Percentiles rank a stretch among this genome's conserved stretches.
These are phyloP conservation scores for Pyrrhoderma lamaoense DNA, from an alignment of 1,284 basidiomycete species.

Conservation along the genomic window DNA sequence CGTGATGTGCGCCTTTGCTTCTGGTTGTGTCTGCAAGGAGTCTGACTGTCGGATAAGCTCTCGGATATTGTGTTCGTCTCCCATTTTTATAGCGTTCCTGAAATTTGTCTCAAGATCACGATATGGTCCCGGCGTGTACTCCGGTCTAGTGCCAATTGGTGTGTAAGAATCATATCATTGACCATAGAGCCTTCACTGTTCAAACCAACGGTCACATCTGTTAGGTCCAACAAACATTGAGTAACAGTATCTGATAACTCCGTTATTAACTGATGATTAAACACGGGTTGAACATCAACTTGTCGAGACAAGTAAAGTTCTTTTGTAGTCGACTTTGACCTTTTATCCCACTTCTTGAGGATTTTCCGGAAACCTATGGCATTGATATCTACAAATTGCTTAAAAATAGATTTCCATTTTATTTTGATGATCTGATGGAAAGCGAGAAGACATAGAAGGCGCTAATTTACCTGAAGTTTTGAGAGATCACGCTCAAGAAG, in stretches of 20 bases:
- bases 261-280: conserved; percentile 96
- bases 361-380: conserved; percentile 98
- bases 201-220: conserved; percentile 72
- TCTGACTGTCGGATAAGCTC: conserved; percentile 72
- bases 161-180: conserved; percentile 52
- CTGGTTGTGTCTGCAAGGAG: conserved; percentile 50
- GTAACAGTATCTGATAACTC: conserved; percentile 95
- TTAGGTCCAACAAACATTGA: conserved; percentile 87
- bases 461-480: conserved; percentile 74
- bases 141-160: conserved; percentile 63
- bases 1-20: conserved; percentile 60
- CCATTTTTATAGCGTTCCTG: conserved; percentile 61
- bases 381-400: conserved; percentile 98
- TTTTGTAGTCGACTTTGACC: conserved; percentile 89
- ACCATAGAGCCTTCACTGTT: conserved; percentile 54
- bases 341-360: conserved; percentile 98
- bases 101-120: conserved; percentile 85
- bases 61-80: conserved; percentile 52
- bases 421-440: not conserved
- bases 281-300: conserved; percentile 97
- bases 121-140: conserved; percentile 61
- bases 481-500: conserved; percentile 93
- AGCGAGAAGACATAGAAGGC: not conserved
- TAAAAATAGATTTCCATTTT: conserved; percentile 20
- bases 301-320: conserved; percentile 95